phyloP scores from a whole-genome alignment of 2,329 filamentous ascomycete genomes.

The Aplosporella prunicola region DNA sequence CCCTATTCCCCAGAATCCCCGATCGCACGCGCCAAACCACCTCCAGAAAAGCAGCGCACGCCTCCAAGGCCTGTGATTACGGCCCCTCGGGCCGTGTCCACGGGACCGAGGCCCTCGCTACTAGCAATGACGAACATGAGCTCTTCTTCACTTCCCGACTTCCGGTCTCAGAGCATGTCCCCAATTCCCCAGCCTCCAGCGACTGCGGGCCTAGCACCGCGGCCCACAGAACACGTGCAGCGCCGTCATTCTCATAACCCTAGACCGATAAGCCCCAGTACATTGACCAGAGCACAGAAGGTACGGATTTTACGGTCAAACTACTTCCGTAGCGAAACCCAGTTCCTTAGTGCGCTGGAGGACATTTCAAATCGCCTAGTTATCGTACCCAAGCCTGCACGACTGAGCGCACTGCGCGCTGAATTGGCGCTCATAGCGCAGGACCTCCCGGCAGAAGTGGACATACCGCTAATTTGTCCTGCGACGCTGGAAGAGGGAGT shows the following conservation, averaged over 20 bases:
- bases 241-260: conserved; percentile 46
- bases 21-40: conserved; percentile 1
- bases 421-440: conserved; percentile 73
- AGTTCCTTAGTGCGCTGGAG: conserved; percentile 70
- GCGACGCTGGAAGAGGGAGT: conserved; percentile 63
- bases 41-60: conserved; percentile 20
- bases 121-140: conserved; percentile 50
- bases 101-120: conserved; percentile 36
- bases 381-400: conserved; percentile 69
- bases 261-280: conserved; percentile 47
- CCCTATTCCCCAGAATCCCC: conserved; percentile 13
- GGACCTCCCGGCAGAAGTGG: conserved; percentile 73
- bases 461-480: conserved; percentile 73
- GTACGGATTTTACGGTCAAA: conserved; percentile 66
- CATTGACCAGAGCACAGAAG: conserved; percentile 57
- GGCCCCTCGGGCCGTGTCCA: conserved; percentile 18
- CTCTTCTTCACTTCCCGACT: conserved; percentile 57
- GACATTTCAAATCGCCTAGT: conserved; percentile 80
- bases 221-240: conserved; percentile 16
- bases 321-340: conserved; percentile 73
- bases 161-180: conserved; percentile 42
- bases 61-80: conserved; percentile 17
- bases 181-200: conserved; percentile 29
- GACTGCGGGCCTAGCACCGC: conserved; percentile 29
- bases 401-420: conserved; percentile 69